These are phyloP conservation scores for Fomitopsis serialis DNA, from an alignment of 768 basidiomycete species.

Conservation along the genomic window DNA sequence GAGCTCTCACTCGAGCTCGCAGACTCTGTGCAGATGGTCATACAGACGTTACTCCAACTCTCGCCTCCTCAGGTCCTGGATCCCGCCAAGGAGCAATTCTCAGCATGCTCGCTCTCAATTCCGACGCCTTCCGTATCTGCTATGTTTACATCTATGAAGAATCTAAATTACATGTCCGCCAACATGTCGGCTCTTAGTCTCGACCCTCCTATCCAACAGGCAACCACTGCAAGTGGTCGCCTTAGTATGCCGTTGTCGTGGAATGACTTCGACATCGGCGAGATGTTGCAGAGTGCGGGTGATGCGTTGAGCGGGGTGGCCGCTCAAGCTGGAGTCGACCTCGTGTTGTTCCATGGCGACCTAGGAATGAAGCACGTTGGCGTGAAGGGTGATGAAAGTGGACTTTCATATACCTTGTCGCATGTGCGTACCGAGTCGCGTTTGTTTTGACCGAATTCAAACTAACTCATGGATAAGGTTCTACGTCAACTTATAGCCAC, in stretches of 20 bases:
- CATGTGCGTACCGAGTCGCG: slow-evolving; percentile 56
- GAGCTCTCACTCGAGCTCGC: slow-evolving; percentile 85
- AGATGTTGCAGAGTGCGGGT: slow-evolving; percentile 83
- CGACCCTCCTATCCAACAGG: slow-evolving; percentile 10
- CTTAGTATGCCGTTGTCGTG: slow-evolving; percentile 4
- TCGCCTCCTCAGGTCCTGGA: slow-evolving; percentile 88
- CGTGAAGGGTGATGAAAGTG: slow-evolving; percentile 82
- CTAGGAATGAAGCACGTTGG: slow-evolving; percentile 82
- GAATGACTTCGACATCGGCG: slow-evolving; percentile 84
- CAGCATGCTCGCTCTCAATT: slow-evolving; percentile 81
- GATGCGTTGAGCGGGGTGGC: slow-evolving; percentile 84
- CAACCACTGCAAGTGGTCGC: background rate
- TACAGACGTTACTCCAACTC: slow-evolving; percentile 87
- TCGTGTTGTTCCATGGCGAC: slow-evolving; percentile 89
- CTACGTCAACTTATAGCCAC: slow-evolving; percentile 76
- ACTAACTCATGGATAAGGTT: slow-evolving; percentile 43
- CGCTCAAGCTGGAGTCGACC: slow-evolving; percentile 79
- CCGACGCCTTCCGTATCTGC: slow-evolving; percentile 87
- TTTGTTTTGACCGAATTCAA: background rate
- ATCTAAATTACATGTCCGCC: slow-evolving; percentile 89
- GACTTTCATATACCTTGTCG: slow-evolving; percentile 71
- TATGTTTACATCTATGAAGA: slow-evolving; percentile 88
- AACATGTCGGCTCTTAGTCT: slow-evolving; percentile 56
- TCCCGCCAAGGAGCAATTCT: slow-evolving; percentile 89
- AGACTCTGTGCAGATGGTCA: slow-evolving; percentile 84